Evolutionary conservation across 148 eudicot genomes (phyloP), one percentile per base, ranked within the genome.

Genomic region (Oxyria digyna): DNA sequence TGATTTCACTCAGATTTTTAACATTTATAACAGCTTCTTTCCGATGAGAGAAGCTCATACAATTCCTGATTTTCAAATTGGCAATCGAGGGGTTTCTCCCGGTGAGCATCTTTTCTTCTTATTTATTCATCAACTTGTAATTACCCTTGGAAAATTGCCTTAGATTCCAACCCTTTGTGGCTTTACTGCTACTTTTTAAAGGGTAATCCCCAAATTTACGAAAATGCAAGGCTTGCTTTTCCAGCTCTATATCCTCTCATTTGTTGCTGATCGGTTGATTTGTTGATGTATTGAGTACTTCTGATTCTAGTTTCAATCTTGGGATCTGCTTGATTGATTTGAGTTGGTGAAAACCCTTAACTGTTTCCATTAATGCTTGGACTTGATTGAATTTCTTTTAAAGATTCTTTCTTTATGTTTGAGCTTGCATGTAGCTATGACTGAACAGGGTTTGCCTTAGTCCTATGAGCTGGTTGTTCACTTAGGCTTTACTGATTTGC

Each of bases 31-130:
- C 69, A 11, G 6, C 14, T 31, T 24, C 27, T 54, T 54, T 54
- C 15, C 32, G 31, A 54, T 35, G n/a, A n/a, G n/a, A n/a, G n/a
- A n/a, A n/a, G n/a, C 45, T 66, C 69, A 23, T 35, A 18, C 27
- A 4, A 20, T 37, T 41, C 29, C 4, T 13, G 15, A 26, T 9
- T 66, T 38, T 38, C 46, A 37, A 13, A 8, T 66, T 66, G 45
- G 69, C 69, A 40, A 20, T 35, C 46, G 69, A 66, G 69, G 46
- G 69, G 11, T 41, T 66, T 59, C 69, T 41, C 69, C 20, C 26
- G 69, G 69, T 66, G 43, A 38, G 46, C 45, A 35, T 35, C 27
- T 18, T 66, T 21, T 35, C 6, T 12, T 66, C 31, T 11, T 66
- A 15, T 37, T 5, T 63, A 29, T 63, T 62, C 20, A 31, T 5